Conservation (phyloP, 2,329 filamentous ascomycete species). For the Bimuria novae-zelandiae region DNA sequence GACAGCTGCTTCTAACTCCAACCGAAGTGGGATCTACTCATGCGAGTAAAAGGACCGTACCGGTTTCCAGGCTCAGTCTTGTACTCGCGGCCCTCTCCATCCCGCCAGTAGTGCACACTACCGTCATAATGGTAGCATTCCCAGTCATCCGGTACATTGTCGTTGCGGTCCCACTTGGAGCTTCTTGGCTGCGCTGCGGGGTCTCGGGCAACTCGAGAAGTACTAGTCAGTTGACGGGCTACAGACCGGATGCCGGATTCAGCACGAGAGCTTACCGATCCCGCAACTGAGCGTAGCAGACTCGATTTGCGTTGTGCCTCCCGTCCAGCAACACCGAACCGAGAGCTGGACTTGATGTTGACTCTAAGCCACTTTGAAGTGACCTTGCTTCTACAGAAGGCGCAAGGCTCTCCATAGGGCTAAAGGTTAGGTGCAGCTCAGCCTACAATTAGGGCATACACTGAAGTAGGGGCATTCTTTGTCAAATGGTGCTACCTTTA, state of each 20-base stretch:
- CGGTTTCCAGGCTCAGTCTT: neutral
- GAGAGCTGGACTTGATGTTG: neutral
- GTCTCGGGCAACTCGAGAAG: neutral
- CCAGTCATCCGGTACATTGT: neutral
- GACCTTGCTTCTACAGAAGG: neutral
- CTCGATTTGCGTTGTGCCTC: neutral
- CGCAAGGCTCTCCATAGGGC: neutral
- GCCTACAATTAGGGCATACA: neutral
- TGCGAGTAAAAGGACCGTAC: neutral
- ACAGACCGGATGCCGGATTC: neutral
- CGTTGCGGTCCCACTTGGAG: neutral
- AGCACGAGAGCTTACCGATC: neutral
- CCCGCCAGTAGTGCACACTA: neutral
- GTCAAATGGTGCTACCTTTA: neutral
- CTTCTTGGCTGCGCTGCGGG: neutral
- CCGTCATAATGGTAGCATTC: neutral
- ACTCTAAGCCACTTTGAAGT: neutral
- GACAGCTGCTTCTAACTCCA: too few relatives aligned
- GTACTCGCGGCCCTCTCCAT: neutral
- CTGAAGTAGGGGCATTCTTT: neutral
- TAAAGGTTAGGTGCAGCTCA: neutral
- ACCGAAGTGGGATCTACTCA: too few relatives aligned
- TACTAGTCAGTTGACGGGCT: neutral
- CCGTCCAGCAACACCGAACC: neutral
- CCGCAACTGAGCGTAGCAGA: neutral